Conservation (phyloP, 1,284 basidiomycete species). For the Hemileia vastatrix region DNA sequence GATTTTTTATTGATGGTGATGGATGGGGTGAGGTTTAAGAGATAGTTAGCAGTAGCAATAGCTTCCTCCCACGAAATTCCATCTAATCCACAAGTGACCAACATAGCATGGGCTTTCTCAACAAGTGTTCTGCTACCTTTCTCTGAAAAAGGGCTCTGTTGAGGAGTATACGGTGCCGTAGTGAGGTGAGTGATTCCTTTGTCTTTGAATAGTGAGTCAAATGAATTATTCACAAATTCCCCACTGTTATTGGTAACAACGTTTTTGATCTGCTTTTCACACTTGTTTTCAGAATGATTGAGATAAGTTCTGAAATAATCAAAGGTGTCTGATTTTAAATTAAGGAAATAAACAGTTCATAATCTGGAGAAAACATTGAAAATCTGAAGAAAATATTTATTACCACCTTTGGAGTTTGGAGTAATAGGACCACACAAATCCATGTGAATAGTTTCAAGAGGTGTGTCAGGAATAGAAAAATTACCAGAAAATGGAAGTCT, state of each 20-base stretch:
- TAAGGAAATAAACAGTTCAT: background rate
- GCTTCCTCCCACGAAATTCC: background rate
- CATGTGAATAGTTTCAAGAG: background rate
- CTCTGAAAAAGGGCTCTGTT: background rate
- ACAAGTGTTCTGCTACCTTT: background rate
- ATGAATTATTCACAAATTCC: background rate
- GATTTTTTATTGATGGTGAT: background rate
- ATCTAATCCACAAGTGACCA: background rate
- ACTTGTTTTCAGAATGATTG: background rate
- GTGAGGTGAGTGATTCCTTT: background rate
- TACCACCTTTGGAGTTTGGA: background rate
- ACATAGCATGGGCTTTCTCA: background rate
- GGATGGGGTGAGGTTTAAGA: background rate
- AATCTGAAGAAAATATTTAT: background rate
- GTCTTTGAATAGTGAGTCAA: background rate
- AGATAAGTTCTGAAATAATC: background rate
- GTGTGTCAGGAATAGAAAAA: too few species aligned
- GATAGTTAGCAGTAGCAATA: background rate
- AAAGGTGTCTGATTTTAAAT: background rate
- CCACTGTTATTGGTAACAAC: background rate
- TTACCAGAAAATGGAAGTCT: too few species aligned
- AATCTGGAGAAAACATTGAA: background rate
- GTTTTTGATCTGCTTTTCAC: background rate
- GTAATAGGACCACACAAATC: constrained; percentile 5
- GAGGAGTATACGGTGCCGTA: background rate